A percentile compares a stretch with the other conserved stretches of the same genome.
phyloP scores from a whole-genome alignment of 768 basidiomycete genomes.

The Sutorius australiensis region DNA sequence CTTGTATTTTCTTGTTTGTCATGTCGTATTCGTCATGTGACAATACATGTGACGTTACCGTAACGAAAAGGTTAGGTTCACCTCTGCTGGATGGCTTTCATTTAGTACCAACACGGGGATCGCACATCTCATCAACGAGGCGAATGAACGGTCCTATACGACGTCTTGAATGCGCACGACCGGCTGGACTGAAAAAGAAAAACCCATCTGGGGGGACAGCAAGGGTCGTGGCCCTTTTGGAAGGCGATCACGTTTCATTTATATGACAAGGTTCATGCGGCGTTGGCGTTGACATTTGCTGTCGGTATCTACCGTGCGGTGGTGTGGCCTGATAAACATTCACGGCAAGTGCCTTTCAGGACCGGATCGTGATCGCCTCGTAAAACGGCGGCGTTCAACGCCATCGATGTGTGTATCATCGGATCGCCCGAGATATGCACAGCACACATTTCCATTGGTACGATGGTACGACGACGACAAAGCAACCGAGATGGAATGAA shows the following conservation, averaged over 20 bases:
- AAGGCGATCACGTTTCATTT: conserved; percentile 17
- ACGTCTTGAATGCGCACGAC: conserved; percentile 3
- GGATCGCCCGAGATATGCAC: conserved; percentile 3
- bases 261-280: conserved; percentile 29
- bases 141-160: background rate
- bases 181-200: background rate
- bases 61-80: conserved; percentile 26
- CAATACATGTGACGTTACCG: conserved; percentile 22
- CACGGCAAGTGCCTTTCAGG: conserved; percentile 12
- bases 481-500: conserved; percentile 10
- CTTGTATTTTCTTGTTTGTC: conserved; percentile 17
- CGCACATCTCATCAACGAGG: conserved; percentile 4
- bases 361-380: conserved; percentile 10
- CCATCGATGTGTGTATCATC: background rate
- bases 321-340: background rate
- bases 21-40: conserved; percentile 18
- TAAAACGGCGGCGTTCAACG: background rate
- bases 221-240: conserved; percentile 10
- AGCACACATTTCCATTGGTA: conserved; percentile 8
- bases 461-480: background rate
- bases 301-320: conserved; percentile 17
- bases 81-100: conserved; percentile 15
- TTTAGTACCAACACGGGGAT: conserved; percentile 5
- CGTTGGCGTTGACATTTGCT: conserved; percentile 21
- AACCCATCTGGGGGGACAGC: background rate